Base-by-base conservation (phyloP, 306 rosid genomes). In the Cicer pinnatifidum region DNA sequence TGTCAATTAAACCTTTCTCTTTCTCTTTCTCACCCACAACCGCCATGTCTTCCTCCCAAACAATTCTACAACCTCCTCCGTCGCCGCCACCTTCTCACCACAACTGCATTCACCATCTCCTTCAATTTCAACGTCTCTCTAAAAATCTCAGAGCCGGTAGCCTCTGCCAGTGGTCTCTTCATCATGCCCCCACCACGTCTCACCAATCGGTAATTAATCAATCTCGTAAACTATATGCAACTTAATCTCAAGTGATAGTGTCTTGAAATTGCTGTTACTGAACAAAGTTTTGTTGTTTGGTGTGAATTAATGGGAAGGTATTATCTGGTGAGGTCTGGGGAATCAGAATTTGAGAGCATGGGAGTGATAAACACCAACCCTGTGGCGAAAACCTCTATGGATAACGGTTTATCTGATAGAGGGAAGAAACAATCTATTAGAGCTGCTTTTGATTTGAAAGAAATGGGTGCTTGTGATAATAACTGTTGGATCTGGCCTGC, bases 401-500 rank as follows among this genome's bases (percentile, higher is more conserved):
- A 94, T 78, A 94, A 69, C 7, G 98, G 97, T 3, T 80, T 94
- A 68, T 91, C 96, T 6, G 87, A 87, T 68, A 87, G 80, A 78
- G 97, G 97, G 69, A 94, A 88, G 85, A 94, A 88, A 73, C 92
- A 91, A 69, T 53, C 87, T 0, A 23, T 88, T 23, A 86, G 73
- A 76, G 83, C 91, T 5, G 97, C 97, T 79, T 89, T 87, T 61
- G 91, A 89, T 47, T 84, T 94, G 77, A 88, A 89, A 83, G 86
- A 84, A 76, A 84, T 83, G 91, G 95, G 86, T 11, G 92, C 96
- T n/a, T 94, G 97, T 89, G 97, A 84, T 3, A 85, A 68, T 6
- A 84, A 83, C 72, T 91, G 98, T 78, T 94, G 98, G 97, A 94
- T 91, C 3, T 94, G 98, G 98, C 89, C 98, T 79, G 94, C 96